These are phyloP conservation scores for Tetradesmus obliquus DNA, from an alignment of 139 green algal genomes.

Conservation along the genomic window DNA sequence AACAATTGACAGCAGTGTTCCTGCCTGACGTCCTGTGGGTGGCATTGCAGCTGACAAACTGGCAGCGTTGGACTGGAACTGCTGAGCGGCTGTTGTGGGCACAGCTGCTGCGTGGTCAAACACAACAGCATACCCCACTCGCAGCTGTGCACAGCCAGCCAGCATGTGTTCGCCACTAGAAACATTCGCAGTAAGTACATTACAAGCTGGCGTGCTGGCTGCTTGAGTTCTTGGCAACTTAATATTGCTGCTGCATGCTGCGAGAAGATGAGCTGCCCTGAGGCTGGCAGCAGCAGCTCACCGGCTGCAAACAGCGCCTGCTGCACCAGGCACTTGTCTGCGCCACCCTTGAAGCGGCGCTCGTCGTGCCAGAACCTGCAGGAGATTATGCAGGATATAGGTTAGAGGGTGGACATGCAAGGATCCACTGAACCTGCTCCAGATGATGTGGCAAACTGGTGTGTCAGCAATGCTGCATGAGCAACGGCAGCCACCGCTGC, in stretches of 20 bases:
- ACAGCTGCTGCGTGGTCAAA: not conserved
- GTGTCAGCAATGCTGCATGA: not conserved
- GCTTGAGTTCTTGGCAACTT: not conserved
- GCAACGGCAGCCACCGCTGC: not conserved
- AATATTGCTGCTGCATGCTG: not conserved
- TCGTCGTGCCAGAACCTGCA: conserved; percentile 74
- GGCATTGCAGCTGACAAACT: not conserved
- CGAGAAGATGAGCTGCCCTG: not conserved
- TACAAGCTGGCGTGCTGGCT: too few species aligned
- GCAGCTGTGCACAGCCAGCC: too few species aligned
- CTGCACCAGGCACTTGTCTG: conserved; percentile 66
- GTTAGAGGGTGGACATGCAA: too few species aligned
- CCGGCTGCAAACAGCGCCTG: conserved; percentile 58
- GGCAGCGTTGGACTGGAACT: too few species aligned
- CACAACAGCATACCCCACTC: too few species aligned
- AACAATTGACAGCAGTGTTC: too few species aligned
- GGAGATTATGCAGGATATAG: not conserved
- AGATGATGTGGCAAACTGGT: too few species aligned
- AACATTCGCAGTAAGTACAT: too few species aligned
- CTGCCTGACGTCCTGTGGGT: too few species aligned
- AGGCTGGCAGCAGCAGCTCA: conserved; percentile 1
- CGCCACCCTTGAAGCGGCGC: conserved; percentile 65
- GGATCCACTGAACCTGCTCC: too few species aligned
- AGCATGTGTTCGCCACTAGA: too few species aligned
- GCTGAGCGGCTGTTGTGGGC: not conserved